These are phyloP conservation scores for Circinella umbellata DNA, from an alignment of 371 early-diverging fungal species.

Conservation along the genomic window DNA sequence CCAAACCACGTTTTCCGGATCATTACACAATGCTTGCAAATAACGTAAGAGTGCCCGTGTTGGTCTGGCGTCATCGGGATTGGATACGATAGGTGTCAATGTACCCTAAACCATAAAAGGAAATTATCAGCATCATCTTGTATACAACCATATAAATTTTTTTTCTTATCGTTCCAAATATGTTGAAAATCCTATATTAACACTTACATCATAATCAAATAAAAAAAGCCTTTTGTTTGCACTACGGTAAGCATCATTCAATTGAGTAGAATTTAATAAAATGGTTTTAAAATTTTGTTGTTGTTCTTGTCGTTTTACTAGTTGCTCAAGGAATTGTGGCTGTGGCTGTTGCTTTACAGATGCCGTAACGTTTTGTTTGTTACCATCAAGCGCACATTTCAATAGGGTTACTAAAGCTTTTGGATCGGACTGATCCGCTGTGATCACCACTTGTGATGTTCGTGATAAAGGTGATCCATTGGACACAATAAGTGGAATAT, in stretches of 20 bases:
- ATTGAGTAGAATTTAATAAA: conserved; percentile 59
- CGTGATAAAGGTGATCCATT: conserved; percentile 53
- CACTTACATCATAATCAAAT: conserved; percentile 82
- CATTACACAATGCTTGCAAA: conserved; percentile 63
- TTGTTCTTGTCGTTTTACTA: conserved; percentile 26
- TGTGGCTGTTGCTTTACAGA: not conserved
- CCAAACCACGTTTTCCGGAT: conserved; percentile 87
- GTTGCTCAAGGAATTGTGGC: not conserved
- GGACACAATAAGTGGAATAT: conserved; percentile 13
- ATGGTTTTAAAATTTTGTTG: conserved; percentile 32
- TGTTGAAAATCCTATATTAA: not conserved
- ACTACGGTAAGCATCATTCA: conserved; percentile 41
- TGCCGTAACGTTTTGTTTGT: not conserved
- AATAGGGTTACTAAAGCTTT: not conserved
- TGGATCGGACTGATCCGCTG: conserved; percentile 3
- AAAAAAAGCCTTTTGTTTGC: conserved; percentile 70
- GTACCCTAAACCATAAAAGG: conserved; percentile 66
- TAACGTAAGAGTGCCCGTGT: conserved; percentile 68
- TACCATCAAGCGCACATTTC: not conserved
- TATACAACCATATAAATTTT: too few relatives aligned
- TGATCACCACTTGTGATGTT: conserved; percentile 66
- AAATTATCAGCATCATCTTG: not conserved
- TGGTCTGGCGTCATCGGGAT: conserved; percentile 76
- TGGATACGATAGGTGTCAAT: conserved; percentile 77
- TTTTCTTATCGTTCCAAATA: not conserved